These are phyloP conservation scores for Syncephalastrum monosporum DNA, from an alignment of 371 early-diverging fungal genomes.

Conservation along the genomic window DNA sequence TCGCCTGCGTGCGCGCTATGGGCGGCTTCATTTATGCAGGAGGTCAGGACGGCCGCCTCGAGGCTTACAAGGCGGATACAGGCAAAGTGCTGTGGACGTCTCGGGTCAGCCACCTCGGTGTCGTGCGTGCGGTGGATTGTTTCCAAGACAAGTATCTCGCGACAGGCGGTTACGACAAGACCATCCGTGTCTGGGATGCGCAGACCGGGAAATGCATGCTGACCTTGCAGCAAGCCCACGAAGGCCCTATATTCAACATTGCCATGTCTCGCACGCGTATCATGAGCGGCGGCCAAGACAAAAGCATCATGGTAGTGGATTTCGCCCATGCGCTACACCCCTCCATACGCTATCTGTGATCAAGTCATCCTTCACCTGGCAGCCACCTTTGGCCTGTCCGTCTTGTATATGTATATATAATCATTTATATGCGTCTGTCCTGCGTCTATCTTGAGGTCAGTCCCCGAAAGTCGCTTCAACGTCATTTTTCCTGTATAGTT, in stretches of 20 bases:
- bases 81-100: no score
- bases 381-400: no score
- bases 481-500: no score
- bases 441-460: no score
- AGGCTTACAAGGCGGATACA: conserved; percentile 13
- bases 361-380: no score
- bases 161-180: conserved; percentile 82
- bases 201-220: conserved; percentile 42
- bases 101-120: conserved; percentile 63
- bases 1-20: conserved; percentile 91
- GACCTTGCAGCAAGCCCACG: conserved; percentile 72
- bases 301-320: conserved; percentile 73
- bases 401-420: no score
- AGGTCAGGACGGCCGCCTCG: conserved; percentile 82
- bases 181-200: conserved; percentile 93
- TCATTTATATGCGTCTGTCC: no score
- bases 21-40: conserved; percentile 88
- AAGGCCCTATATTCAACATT: conserved; percentile 92
- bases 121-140: conserved; percentile 89
- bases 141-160: conserved; percentile 56
- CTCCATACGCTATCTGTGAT: no score
- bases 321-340: conserved; percentile 33
- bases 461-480: no score
- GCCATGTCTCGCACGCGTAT: conserved; percentile 75
- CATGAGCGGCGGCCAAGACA: conserved; percentile 63